Conservation (phyloP, 495 filamentous ascomycete genomes). For the Tuber melanosporum region DNA sequence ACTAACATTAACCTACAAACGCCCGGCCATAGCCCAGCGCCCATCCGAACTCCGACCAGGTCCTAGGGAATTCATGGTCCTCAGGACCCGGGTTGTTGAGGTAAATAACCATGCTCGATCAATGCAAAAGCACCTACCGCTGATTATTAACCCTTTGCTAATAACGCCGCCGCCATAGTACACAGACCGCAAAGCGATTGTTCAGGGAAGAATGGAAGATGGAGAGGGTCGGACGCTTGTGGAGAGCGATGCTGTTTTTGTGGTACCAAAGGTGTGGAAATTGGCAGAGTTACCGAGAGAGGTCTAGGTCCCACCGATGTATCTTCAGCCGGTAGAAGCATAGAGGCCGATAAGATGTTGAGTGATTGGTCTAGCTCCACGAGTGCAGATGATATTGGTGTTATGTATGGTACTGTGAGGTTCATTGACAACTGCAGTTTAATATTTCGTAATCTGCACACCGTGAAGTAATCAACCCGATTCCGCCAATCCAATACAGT, state of each 20-base stretch:
- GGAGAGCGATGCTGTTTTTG: slow-evolving; percentile 27
- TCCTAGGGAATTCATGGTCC: slow-evolving; percentile 26
- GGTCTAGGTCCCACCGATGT: slow-evolving; percentile 5
- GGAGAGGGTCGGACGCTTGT: slow-evolving; percentile 26
- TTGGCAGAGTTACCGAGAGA: slow-evolving; percentile 16
- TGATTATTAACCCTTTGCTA: not conserved
- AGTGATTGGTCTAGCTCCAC: not conserved
- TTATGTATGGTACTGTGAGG: not conserved
- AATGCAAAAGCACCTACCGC: not conserved
- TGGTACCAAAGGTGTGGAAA: slow-evolving; percentile 28
- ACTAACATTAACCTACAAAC: slow-evolving; percentile 24
- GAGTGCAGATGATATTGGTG: not conserved
- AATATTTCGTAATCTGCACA: not conserved
- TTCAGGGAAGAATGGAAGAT: slow-evolving; percentile 28
- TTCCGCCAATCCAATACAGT: not conserved
- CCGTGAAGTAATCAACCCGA: no score
- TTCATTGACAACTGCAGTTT: not conserved
- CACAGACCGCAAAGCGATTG: slow-evolving; percentile 22
- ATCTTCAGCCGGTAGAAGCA: not conserved
- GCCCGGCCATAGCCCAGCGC: slow-evolving; percentile 18
- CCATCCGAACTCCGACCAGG: slow-evolving; percentile 10
- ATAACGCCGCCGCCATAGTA: slow-evolving; percentile 3
- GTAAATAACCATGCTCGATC: slow-evolving; percentile 8
- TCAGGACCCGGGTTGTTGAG: slow-evolving; percentile 27
- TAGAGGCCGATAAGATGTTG: no score